Evolutionary conservation across 2,329 filamentous ascomycete species (phyloP).

Genomic region (Cladosporium cucumerinum): DNA sequence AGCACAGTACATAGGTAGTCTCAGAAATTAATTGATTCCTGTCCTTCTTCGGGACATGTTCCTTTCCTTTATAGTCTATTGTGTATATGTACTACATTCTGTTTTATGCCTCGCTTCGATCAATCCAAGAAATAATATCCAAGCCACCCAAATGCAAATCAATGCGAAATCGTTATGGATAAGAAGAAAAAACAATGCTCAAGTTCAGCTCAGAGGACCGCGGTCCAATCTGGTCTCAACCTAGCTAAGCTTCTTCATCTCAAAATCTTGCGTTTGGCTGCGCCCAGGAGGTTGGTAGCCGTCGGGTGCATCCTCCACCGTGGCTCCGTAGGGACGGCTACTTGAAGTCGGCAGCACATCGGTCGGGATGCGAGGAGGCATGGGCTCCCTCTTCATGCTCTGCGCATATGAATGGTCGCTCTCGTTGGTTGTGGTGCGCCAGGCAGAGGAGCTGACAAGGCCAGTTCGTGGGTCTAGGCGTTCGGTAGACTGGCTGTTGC

Average conservation of each 20-base stretch:
- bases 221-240: background rate
- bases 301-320: slow-evolving; percentile 18
- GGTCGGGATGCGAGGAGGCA: slow-evolving; percentile 19
- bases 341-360: slow-evolving; percentile 19
- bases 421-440: slow-evolving; percentile 31
- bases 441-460: slow-evolving; percentile 32
- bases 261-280: slow-evolving; percentile 31
- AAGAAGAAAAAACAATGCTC: background rate
- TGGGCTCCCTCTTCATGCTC: slow-evolving; percentile 17
- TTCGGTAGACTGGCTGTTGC: slow-evolving; percentile 12
- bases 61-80: background rate
- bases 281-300: slow-evolving; percentile 21
- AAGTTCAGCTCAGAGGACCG: background rate
- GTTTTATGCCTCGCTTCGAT: background rate
- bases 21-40: background rate
- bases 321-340: slow-evolving; percentile 20
- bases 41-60: background rate
- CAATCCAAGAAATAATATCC: background rate
- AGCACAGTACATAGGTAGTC: background rate
- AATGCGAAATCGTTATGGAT: background rate
- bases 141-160: background rate
- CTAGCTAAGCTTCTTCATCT: slow-evolving; percentile 26
- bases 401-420: slow-evolving; percentile 25
- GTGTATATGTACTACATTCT: background rate
- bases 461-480: slow-evolving; percentile 34